Percentiles rank a stretch among this genome's conserved stretches.
Conservation (phyloP, 1,284 basidiomycete genomes). For the Earliella scabrosa region DNA sequence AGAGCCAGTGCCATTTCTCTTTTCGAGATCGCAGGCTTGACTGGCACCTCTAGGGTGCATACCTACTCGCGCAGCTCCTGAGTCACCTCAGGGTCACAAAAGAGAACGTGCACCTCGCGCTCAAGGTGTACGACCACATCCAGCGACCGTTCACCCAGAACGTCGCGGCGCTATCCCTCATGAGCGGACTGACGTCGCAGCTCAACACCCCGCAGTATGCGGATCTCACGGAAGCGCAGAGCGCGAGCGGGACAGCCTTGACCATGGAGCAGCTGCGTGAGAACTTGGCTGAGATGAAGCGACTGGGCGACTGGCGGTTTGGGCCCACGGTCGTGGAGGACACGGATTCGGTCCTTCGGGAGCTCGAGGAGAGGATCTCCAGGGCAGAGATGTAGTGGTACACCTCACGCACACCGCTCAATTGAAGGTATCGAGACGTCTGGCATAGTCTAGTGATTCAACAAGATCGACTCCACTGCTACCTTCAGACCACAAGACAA, state of each 20-base stretch:
- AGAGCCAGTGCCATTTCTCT: too few relatives aligned
- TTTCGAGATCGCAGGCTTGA: too few relatives aligned
- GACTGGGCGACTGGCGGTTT: neutral
- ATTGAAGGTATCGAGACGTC: too few relatives aligned
- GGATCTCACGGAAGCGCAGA: slow-evolving; percentile 5
- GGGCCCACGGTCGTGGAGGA: neutral
- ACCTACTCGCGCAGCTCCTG: slow-evolving; percentile 14
- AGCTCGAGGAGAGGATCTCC: neutral
- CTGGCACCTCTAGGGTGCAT: slow-evolving; percentile 1
- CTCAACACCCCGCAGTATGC: neutral
- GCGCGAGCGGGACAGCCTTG: neutral
- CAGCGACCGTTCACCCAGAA: slow-evolving; percentile 15
- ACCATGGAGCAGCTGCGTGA: neutral
- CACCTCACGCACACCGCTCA: too few relatives aligned
- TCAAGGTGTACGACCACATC: slow-evolving; percentile 15
- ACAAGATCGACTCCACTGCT: too few relatives aligned
- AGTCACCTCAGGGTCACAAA: neutral
- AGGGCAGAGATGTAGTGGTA: too few relatives aligned
- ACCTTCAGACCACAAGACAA: too few relatives aligned
- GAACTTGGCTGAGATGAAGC: neutral
- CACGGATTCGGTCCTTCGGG: neutral
- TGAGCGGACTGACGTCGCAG: slow-evolving; percentile 1
- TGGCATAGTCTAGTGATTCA: too few relatives aligned
- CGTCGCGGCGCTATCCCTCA: slow-evolving; percentile 7
- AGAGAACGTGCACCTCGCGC: neutral